Evolutionary conservation across 805 yeast species (phyloP).

Genomic region (Metahyphopichia silvanorum): DNA sequence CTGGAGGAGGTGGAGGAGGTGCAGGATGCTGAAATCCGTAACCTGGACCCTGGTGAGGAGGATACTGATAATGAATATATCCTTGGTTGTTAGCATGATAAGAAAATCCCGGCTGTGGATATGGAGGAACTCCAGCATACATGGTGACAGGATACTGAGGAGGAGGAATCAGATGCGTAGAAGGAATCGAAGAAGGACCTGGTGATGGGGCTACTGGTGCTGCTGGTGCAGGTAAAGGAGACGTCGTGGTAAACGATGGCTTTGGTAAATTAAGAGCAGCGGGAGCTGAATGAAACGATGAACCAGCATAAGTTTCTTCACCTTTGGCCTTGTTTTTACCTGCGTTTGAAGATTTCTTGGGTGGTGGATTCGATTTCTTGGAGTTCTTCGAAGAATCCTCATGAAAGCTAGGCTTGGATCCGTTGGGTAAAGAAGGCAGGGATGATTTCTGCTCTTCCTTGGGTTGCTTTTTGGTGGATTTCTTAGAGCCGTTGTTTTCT

Average conservation of each 20-base stretch:
- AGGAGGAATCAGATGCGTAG: constrained; percentile 2
- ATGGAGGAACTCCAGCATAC: constrained; percentile 2
- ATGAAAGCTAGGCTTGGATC: constrained; percentile 19
- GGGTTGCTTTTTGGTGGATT: constrained; percentile 12
- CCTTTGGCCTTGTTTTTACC: constrained; percentile 6
- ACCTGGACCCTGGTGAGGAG: constrained; percentile 8
- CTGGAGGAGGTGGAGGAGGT: constrained; percentile 1
- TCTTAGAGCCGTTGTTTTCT: constrained; percentile 1
- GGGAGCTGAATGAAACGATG: constrained; percentile 55
- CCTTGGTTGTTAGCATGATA: constrained; percentile 30
- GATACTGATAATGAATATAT: constrained; percentile 27
- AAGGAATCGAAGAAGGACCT: constrained; percentile 4
- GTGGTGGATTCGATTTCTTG: not conserved
- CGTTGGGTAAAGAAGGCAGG: constrained; percentile 23
- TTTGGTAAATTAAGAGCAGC: constrained; percentile 54
- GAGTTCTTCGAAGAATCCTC: not conserved
- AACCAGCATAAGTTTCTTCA: constrained; percentile 48
- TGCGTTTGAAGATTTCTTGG: constrained; percentile 5
- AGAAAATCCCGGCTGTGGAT: constrained; percentile 27
- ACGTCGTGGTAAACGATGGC: constrained; percentile 44
- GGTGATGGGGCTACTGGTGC: constrained; percentile 13
- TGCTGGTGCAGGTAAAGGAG: constrained; percentile 10
- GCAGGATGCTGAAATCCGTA: no score
- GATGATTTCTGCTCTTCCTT: constrained; percentile 7
- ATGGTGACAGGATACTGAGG: constrained; percentile 6